Evolutionary conservation across 345 rosid species (phyloP), one percentile per base, ranked within the genome.

Genomic region (Capsella bursapastoris): DNA sequence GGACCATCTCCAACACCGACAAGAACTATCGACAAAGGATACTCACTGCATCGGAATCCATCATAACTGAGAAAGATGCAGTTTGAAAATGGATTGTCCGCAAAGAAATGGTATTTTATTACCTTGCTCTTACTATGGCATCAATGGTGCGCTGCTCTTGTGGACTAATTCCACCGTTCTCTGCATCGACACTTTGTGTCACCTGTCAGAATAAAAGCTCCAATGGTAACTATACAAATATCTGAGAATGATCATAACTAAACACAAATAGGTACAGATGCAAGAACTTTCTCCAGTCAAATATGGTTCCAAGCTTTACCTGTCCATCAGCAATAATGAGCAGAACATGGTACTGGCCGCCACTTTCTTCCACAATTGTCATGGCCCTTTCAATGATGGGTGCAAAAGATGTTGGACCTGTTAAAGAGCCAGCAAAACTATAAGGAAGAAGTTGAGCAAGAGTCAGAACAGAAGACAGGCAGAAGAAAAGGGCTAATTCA

Each of bases 1-100:
- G 98, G 97, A 1, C 97, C 98, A 41, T 93, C 98, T 56, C 98
- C 98, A 41, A 93, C 98, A 41, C 98, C 97, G 7, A 93, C 98
- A 44, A 93, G 76, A 70, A 91, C 80, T 63, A 93, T 93, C 7
- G 98, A 93, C 78, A 93, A 74, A 34, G 98, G 96, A 75, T 83
- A 89, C 62, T 83, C 84, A 44, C 98, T 91, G 86, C 78, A 84
- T 70, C 18, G 1, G 22, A 75, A 32, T 60, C 52, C 57, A 75
- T 35, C 58, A 62, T 49, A 31, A 37, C 41, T 44, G 4, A 64
- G 57, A 29, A 73, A 72, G 49, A 49, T 12, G 6, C 51, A 5
- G 35, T 38, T n/a, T 43, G 31, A 52, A 50, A 45, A 3, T 6
- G 29, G 45, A 25, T 22, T 18, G 14, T n/a, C 27, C 37, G 13